Evolutionary conservation across 225 moss, liverwort and hornwort species (phyloP).

Genomic region (Marchantia polymorpha): DNA sequence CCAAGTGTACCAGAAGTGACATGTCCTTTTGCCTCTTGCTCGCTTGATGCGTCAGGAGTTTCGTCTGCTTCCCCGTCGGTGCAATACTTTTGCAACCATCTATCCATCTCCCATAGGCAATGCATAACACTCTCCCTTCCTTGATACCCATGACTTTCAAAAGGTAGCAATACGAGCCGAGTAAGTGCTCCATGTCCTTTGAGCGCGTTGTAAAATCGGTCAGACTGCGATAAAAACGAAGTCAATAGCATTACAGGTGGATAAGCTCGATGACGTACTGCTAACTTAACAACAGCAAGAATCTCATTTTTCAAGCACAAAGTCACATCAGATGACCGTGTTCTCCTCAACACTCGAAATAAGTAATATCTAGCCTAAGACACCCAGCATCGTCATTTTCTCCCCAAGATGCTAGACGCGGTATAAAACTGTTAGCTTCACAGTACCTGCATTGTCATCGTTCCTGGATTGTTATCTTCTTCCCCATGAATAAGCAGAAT

Average conservation of each 20-base stretch:
- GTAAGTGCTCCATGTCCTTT: constrained; percentile 92
- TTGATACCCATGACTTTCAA: constrained; percentile 93
- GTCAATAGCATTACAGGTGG: too few relatives aligned
- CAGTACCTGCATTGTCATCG: constrained; percentile 92
- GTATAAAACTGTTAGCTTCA: too few relatives aligned
- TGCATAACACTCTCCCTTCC: constrained; percentile 96
- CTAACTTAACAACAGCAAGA: too few relatives aligned
- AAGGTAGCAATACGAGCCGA: constrained; percentile 81
- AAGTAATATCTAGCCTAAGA: too few relatives aligned
- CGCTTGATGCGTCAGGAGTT: not conserved
- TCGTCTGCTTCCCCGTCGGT: constrained; percentile 47
- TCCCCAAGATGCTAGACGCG: too few relatives aligned
- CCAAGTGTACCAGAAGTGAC: not conserved
- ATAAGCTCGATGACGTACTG: not conserved
- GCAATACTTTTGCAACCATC: constrained; percentile 88
- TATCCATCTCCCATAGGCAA: constrained; percentile 99
- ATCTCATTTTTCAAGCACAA: too few relatives aligned
- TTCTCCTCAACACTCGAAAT: too few relatives aligned
- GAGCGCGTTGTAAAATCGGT: constrained; percentile 89
- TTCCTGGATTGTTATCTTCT: constrained; percentile 93
- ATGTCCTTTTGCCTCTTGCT: not conserved
- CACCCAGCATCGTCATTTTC: too few relatives aligned
- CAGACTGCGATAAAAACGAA: constrained; percentile 54
- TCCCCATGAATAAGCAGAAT: constrained; percentile 92
- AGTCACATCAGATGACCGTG: too few relatives aligned